Percentiles rank a stretch among this genome's conserved stretches.
Evolutionary conservation across 2,329 filamentous ascomycete genomes (phyloP).

Genomic region (Pseudogymnoascus sp.): DNA sequence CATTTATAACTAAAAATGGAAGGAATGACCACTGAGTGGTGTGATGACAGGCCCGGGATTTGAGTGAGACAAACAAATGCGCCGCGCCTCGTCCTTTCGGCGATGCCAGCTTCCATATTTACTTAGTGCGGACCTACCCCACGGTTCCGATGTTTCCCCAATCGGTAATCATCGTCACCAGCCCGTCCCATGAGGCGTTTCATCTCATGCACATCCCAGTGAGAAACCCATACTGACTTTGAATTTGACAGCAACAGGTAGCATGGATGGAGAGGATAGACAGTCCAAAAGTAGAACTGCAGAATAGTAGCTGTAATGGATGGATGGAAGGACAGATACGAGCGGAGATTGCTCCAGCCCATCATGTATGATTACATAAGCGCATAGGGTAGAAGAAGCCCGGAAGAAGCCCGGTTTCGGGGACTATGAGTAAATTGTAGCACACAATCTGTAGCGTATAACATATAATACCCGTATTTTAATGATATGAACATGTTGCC

Average conservation of each 20-base stretch:
- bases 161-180: neutral
- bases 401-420: neutral
- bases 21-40: conserved; percentile 1
- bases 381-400: neutral
- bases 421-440: neutral
- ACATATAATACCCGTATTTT: neutral
- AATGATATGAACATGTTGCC: neutral
- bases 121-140: conserved; percentile 3
- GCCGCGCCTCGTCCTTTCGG: neutral
- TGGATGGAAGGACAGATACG: neutral
- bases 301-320: neutral
- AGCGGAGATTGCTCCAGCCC: neutral
- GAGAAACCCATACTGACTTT: neutral
- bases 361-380: neutral
- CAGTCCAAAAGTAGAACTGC: neutral
- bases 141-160: conserved; percentile 7
- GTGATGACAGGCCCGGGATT: neutral
- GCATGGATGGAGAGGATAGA: neutral
- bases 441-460: neutral
- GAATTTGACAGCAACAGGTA: neutral
- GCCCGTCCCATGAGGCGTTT: neutral
- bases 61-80: neutral
- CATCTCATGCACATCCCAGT: neutral
- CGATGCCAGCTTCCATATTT: conserved; percentile 7
- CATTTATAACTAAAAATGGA: conserved; percentile 1